Evolutionary conservation across 768 basidiomycete species (phyloP).

Genomic region (Pulveroboletus sp.): DNA sequence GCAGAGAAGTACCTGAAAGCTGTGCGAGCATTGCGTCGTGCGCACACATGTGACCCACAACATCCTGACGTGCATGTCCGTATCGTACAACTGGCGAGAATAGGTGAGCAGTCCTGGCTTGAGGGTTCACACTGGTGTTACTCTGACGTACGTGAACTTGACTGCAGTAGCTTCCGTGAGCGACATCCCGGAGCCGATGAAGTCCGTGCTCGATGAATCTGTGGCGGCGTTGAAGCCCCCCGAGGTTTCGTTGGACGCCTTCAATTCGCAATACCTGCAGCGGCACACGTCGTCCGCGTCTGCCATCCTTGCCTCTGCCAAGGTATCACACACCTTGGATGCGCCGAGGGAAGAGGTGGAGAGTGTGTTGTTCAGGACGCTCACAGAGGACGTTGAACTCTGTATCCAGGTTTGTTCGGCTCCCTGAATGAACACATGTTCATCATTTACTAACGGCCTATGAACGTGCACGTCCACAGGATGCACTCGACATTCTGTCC

Average conservation of each 20-base stretch:
- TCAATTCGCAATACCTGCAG: conserved; percentile 76
- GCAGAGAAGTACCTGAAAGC: conserved; percentile 82
- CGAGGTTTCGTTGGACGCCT: conserved; percentile 55
- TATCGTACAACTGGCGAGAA: conserved; percentile 55
- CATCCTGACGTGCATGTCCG: conserved; percentile 70
- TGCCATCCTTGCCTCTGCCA: conserved; percentile 62
- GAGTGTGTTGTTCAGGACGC: conserved; percentile 44
- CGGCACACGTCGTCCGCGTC: conserved; percentile 44
- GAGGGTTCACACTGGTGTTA: too few species aligned
- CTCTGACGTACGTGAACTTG: not conserved
- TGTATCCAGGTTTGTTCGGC: conserved; percentile 26
- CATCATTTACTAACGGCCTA: too few species aligned
- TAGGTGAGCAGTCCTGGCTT: conserved; percentile 36
- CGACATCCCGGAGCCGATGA: conserved; percentile 44
- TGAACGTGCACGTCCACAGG: conserved; percentile 33
- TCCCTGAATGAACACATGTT: too few species aligned
- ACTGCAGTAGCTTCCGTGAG: conserved; percentile 42
- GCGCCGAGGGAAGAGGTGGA: conserved; percentile 58
- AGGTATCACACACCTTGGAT: conserved; percentile 45
- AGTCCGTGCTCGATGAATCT: conserved; percentile 44
- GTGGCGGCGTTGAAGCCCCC: conserved; percentile 51
- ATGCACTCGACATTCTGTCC: conserved; percentile 42
- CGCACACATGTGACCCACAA: conserved; percentile 47
- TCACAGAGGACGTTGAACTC: conserved; percentile 41
- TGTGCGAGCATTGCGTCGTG: conserved; percentile 56